phyloP scores from a whole-genome alignment of 2,329 filamentous ascomycete species.

The Monosporascus sp. region DNA sequence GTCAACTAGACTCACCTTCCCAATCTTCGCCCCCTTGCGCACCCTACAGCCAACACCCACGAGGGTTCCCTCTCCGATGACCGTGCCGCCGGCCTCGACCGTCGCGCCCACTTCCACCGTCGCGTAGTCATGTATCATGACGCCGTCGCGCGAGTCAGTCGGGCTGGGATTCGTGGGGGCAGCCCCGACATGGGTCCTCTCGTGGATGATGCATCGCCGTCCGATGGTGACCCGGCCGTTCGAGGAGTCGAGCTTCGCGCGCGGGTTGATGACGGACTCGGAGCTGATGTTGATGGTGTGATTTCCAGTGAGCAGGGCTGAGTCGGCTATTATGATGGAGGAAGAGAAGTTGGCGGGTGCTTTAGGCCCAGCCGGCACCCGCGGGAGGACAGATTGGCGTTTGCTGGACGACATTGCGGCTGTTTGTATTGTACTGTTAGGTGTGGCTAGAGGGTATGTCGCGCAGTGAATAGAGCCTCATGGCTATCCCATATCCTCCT shows the following conservation, averaged over 20 bases:
- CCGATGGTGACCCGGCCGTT: constrained; percentile 76
- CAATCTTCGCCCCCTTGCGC: constrained; percentile 55
- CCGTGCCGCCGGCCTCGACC: constrained; percentile 57
- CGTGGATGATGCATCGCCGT: constrained; percentile 74
- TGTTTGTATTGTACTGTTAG: constrained; percentile 1
- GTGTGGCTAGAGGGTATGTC: neutral
- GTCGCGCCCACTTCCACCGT: constrained; percentile 54
- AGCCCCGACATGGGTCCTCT: constrained; percentile 55
- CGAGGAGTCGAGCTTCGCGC: constrained; percentile 71
- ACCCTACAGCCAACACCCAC: constrained; percentile 57
- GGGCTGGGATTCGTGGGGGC: constrained; percentile 23
- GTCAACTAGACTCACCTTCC: constrained; percentile 44
- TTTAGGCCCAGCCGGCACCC: constrained; percentile 49
- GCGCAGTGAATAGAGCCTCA: constrained; percentile 2
- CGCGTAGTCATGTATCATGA: constrained; percentile 55
- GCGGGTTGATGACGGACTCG: constrained; percentile 80
- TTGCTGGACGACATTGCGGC: constrained; percentile 42
- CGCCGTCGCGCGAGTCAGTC: constrained; percentile 37
- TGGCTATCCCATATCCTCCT: constrained; percentile 1
- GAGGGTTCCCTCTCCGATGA: constrained; percentile 54
- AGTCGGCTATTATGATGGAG: constrained; percentile 56
- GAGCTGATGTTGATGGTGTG: constrained; percentile 74
- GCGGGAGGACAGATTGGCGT: constrained; percentile 51
- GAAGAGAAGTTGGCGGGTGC: constrained; percentile 58
- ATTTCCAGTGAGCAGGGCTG: constrained; percentile 60